Percentiles rank a stretch among this genome's conserved stretches.
Conservation (phyloP, 2,329 filamentous ascomycete genomes). For the Aureobasidium sp. region DNA sequence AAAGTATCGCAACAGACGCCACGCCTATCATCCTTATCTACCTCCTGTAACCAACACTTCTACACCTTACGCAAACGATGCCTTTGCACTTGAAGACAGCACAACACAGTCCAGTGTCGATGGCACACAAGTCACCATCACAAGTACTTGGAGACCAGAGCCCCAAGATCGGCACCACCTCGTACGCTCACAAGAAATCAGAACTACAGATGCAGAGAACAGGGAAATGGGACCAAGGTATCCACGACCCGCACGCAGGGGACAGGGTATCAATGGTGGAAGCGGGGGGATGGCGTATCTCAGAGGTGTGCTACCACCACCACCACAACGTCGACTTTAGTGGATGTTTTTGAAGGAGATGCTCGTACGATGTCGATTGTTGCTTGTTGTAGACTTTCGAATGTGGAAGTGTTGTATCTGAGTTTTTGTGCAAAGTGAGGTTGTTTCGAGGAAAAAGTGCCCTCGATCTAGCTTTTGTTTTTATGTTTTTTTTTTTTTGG, state of each 20-base stretch:
- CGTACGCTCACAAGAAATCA: neutral
- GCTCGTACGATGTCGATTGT: neutral
- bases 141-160: neutral
- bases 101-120: neutral
- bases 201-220: neutral
- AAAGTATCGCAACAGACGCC: neutral
- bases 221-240: neutral
- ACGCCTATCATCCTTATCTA: neutral
- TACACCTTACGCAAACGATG: neutral
- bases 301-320: neutral
- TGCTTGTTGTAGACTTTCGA: neutral
- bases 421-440: neutral
- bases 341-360: no score
- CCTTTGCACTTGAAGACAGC: neutral
- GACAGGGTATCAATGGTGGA: neutral
- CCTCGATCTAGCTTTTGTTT: neutral
- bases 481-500: no score
- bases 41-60: neutral
- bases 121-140: neutral
- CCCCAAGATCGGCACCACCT: neutral
- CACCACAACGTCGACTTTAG: neutral
- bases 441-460: neutral
- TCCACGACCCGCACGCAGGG: neutral
- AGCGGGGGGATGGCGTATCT: neutral
- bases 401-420: neutral